These are phyloP conservation scores for Bruguiera sexangula DNA, from an alignment of 345 rosid genomes.

Conservation along the genomic window DNA sequence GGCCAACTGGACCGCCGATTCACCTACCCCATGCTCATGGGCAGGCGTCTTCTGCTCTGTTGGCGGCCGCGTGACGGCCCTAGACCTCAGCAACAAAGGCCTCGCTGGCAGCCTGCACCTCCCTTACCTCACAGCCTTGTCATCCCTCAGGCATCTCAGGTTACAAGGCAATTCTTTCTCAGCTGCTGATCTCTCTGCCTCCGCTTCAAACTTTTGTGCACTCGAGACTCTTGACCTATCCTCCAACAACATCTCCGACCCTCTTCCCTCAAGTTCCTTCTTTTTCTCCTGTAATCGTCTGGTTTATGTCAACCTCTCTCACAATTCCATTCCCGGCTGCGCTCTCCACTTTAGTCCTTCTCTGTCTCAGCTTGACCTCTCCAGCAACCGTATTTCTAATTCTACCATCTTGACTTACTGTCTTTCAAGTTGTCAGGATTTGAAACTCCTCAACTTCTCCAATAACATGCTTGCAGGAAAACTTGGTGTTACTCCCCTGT, in stretches of 20 bases:
- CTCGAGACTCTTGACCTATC: conserved; percentile 67
- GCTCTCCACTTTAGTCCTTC: conserved; percentile 43
- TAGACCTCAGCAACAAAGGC: conserved; percentile 53
- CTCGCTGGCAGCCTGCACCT: conserved; percentile 53
- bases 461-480: conserved; percentile 56
- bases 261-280: conserved; percentile 40
- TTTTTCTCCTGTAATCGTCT: conserved; percentile 37
- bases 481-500: conserved; percentile 31
- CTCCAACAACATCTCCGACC: conserved; percentile 52
- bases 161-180: conserved; percentile 57
- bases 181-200: conserved; percentile 40
- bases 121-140: conserved; percentile 49
- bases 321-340: conserved; percentile 53
- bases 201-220: conserved; percentile 33
- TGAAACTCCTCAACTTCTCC: conserved; percentile 64
- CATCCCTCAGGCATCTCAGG: conserved; percentile 44
- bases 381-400: conserved; percentile 49
- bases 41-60: conserved; percentile 64
- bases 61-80: conserved; percentile 42
- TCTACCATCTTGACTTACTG: conserved; percentile 33
- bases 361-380: conserved; percentile 54
- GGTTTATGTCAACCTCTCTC: conserved; percentile 46
- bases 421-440: conserved; percentile 57
- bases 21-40: conserved; percentile 56
- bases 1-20: conserved; percentile 48